Evolutionary conservation across 371 early-diverging fungal species (phyloP), one percentile per base, ranked within the genome.

Genomic region (Rhizopus stolonifer): DNA sequence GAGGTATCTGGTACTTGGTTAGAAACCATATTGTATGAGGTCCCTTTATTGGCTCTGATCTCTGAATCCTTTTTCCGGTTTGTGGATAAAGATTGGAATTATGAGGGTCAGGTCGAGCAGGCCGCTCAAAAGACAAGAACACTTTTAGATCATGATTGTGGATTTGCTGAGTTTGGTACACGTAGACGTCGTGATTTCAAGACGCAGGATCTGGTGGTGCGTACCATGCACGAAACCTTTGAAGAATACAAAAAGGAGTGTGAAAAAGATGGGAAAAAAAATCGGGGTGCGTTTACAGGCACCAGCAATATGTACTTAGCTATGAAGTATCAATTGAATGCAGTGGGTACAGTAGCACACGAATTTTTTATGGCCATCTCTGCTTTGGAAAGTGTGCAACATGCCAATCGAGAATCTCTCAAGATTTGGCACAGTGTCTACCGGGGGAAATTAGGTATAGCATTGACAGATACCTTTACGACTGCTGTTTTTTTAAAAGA

Each of bases 161-260:
- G 54, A 21, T 90, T 91, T 65, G 80, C 88, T 5, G 91, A 91
- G 47, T 90, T 91, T 70, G 91, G 91, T 24, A 90, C 91, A 0
- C 70, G 91, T 17, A 64, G 91, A 32, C 71, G 91, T 13, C 82
- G 91, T 9, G 80, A 80, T 54, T 87, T 80, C 56, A 72, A 74
- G 39, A 81, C 89, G 0, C 91, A 90, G 33, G 80, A 85, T 49
- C 72, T 79, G 11, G 82, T 91, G 4, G 62, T 89, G 58, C 59
- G 62, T n/a, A 78, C 72, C 0, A 61, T 89, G 1, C 13, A 61
- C 11, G 63, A 58, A 13, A 58, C 70, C 10, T 18, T 49, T 25
- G 25, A 61, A 33, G 54, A 47, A 6, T 65, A 63, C 26, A 58
- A 65, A 44, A 19, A 13, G 19, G 21, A 14, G 6, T 26, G 6